Evolutionary conservation across 1,284 basidiomycete genomes (phyloP), one percentile per base, ranked within the genome.

Genomic region (Cutaneotrichosporon sp.): DNA sequence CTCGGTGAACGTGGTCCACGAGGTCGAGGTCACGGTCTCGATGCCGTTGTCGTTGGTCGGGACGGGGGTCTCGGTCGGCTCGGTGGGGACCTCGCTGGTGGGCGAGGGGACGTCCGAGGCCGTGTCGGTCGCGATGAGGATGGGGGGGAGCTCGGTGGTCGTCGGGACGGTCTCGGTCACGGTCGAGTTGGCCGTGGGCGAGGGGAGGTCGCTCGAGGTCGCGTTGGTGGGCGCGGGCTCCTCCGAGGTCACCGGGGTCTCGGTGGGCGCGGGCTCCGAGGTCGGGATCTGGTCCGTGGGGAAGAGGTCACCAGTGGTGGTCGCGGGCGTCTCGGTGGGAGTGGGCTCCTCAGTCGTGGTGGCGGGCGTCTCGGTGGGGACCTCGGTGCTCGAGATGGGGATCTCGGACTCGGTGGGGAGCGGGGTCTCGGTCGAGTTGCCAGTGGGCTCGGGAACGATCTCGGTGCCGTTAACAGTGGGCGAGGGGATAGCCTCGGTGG

Each of bases 41-140:
- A 75, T 69, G 29, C 74, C 75, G 56, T 70, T 64, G 16, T 74
- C 75, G 63, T 73, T 72, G 61, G 69, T 67, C 27, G 54, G 27
- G n/a, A 46, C 33, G 27, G 45, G 31, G 29, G 43, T 22, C 54
- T n/a, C 46, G 14, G 22, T 29, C 7, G 36, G 18, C 11, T 11
- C 36, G 13, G 46, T 31, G 24, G 58, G 31, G 34, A n/a, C 18
- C 2, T 42, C 46, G 46, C 22, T 34, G 22, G 54, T 56, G 29
- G 24, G 10, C 4, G 54, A 45, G n/a, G 58, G 58, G 16, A 49
- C 20, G 22, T 46, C 36, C 54, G 20, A 43, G 20, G 54, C 38
- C 18, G 46, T 57, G 22, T 33, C 24, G 7, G 55, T 36, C 16
- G 33, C n/a, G n/a, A n/a, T n/a, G n/a, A n/a, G n/a, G n/a, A n/a